These are phyloP conservation scores for Dactylellina cionopaga DNA, from an alignment of 2,329 filamentous ascomycete species.

Conservation along the genomic window DNA sequence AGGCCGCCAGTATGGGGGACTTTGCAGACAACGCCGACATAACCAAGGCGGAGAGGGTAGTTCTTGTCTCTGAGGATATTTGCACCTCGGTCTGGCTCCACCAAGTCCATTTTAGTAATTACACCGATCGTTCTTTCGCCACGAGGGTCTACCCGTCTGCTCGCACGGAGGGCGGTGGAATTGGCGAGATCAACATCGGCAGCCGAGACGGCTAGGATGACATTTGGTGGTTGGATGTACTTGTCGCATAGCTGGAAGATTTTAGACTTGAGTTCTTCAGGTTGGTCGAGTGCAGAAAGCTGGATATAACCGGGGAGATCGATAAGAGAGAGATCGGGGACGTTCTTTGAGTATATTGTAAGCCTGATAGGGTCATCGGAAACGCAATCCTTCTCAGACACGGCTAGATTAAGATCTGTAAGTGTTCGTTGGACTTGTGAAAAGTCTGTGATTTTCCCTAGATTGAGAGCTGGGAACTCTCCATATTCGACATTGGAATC, in stretches of 20 bases:
- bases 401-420: constrained; percentile 92
- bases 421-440: constrained; percentile 89
- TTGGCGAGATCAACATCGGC: constrained; percentile 97
- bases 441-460: constrained; percentile 92
- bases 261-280: constrained; percentile 89
- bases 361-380: constrained; percentile 97
- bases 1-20: constrained; percentile 81
- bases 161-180: constrained; percentile 89
- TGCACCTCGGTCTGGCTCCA: constrained; percentile 81
- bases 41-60: constrained; percentile 92
- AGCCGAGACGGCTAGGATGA: constrained; percentile 96
- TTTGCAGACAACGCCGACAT: constrained; percentile 92
- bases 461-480: constrained; percentile 90
- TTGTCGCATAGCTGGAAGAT: constrained; percentile 97
- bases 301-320: constrained; percentile 98
- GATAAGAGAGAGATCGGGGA: constrained; percentile 93
- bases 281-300: constrained; percentile 89
- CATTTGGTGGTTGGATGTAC: constrained; percentile 94
- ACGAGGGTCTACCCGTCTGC: constrained; percentile 88
- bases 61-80: constrained; percentile 86
- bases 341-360: constrained; percentile 92
- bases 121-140: constrained; percentile 97
- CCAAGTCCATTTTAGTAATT: constrained; percentile 99
- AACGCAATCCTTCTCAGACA: constrained; percentile 89
- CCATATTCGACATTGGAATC: constrained; percentile 88